Evolutionary conservation across 2,329 filamentous ascomycete species (phyloP), one percentile per base, ranked within the genome.

Genomic region (Cryphonectria naterciae): DNA sequence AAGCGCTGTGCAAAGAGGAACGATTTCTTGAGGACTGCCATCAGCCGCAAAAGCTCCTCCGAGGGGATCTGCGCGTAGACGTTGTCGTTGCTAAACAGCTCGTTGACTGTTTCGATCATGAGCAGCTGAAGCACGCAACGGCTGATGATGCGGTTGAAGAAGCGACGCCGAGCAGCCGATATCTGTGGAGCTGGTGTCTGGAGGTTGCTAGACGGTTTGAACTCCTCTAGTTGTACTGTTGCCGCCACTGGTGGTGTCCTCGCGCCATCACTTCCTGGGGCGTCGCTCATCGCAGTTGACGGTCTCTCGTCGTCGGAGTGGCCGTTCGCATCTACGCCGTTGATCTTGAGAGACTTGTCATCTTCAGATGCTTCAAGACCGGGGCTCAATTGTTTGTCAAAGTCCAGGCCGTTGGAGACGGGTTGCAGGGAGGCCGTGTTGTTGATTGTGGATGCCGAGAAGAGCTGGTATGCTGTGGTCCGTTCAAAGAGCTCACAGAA

Each of bases 131-230:
- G 85, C 4, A 99, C 97, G 79, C 96, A 99, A 75, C 97, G 95
- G 19, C 95, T 98, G 81, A 99, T 99, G 80, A 99, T 99, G 75
- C 95, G 93, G 83, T 99, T 99, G 87, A 99, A 99, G 85, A 98
- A 98, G 67, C 95, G 92, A 49, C 96, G 90, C 37, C 96, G 92
- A 0, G 96, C 94, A 2, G 94, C 94, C 1, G 96, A 98, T 6
- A 99, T 95, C 0, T 97, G 93, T 7, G 97, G 88, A 0, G 95
- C 94, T 72, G 97, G 94, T 80, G 96, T 93, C 79, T 97, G 94
- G 19, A 94, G 85, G 68, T 88, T 90, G 35, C 89, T 88, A 52
- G 91, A 86, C 6, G 94, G 93, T 74, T 91, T 93, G 83, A 97
- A 98, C 78, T 98, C 95, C 79, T 99, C 96, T 1, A 97, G 86